Evolutionary conservation across 345 rosid genomes (phyloP).

Genomic region (Pugionium cornutum): DNA sequence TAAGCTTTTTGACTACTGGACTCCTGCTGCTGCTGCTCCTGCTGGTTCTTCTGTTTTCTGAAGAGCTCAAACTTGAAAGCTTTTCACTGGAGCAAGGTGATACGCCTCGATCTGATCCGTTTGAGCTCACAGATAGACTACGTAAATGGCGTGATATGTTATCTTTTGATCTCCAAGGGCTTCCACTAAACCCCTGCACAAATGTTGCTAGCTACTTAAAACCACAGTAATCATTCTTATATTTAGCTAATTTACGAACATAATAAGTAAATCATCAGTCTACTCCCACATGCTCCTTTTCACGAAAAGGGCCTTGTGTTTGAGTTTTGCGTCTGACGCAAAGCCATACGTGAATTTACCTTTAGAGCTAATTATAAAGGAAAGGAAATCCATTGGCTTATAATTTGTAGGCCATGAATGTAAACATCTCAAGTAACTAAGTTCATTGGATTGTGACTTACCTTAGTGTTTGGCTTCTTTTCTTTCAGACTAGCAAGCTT

Average conservation of each 20-base stretch:
- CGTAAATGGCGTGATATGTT: conserved; percentile 51
- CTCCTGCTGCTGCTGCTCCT: conserved; percentile 43
- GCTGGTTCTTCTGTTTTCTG: conserved; percentile 39
- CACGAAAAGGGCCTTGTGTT: too few relatives aligned
- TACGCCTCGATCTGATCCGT: conserved; percentile 50
- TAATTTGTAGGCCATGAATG: too few relatives aligned
- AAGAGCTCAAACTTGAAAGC: conserved; percentile 37
- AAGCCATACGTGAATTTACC: too few relatives aligned
- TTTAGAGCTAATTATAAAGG: too few relatives aligned
- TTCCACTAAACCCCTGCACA: conserved; percentile 49
- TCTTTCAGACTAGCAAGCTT: conserved; percentile 77
- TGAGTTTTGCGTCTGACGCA: too few relatives aligned
- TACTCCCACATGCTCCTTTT: neutral
- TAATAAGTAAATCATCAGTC: neutral
- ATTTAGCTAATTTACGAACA: conserved; percentile 3
- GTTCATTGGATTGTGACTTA: conserved; percentile 36
- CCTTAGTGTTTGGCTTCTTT: conserved; percentile 47
- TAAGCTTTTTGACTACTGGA: conserved; percentile 52
- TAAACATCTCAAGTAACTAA: conserved; percentile 10
- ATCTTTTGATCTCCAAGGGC: conserved; percentile 48
- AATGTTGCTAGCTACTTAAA: conserved; percentile 19
- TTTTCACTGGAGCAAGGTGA: conserved; percentile 45
- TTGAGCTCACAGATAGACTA: conserved; percentile 58
- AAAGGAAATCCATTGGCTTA: too few relatives aligned
- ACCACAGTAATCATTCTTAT: conserved; percentile 12